phyloP scores from a whole-genome alignment of 306 rosid genomes.

The Castanopsis chinensis region DNA sequence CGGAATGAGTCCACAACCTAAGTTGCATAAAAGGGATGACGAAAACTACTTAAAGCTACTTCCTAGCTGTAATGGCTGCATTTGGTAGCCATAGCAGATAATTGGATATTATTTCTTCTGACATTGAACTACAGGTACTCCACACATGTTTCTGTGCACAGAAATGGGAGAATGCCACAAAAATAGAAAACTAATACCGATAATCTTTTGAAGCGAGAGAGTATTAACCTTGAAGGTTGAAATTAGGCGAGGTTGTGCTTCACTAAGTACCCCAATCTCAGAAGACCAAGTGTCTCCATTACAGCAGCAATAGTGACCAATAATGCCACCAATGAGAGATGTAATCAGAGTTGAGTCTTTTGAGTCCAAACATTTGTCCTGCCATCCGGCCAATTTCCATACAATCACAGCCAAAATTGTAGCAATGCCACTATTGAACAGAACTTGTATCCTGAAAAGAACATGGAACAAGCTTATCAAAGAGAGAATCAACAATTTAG shows the following conservation, averaged over 20 bases:
- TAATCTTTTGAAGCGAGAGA: conserved; percentile 9
- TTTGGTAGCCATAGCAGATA: not conserved
- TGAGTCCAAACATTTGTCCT: conserved; percentile 71
- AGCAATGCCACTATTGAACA: conserved; percentile 74
- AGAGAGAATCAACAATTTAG: not conserved
- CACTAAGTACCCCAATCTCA: conserved; percentile 85
- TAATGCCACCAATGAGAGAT: conserved; percentile 72
- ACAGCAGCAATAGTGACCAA: conserved; percentile 91
- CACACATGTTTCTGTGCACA: not conserved
- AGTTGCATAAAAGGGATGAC: not conserved
- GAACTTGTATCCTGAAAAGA: conserved; percentile 75
- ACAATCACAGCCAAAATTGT: conserved; percentile 54
- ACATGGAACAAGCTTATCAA: not conserved
- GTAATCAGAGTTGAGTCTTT: conserved; percentile 63
- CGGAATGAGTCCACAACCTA: not conserved
- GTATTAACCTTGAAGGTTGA: conserved; percentile 79
- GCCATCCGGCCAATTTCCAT: conserved; percentile 55
- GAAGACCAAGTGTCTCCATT: conserved; percentile 99
- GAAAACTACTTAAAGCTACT: not conserved
- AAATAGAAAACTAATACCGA: not conserved
- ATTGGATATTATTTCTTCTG: not conserved
- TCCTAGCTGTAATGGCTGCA: not conserved
- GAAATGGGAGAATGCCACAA: not conserved
- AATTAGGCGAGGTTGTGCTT: conserved; percentile 73
- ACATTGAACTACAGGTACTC: not conserved